These are phyloP conservation scores for Scheffersomyces cryptocercus DNA, from an alignment of 1,139 yeast species.

Conservation along the genomic window DNA sequence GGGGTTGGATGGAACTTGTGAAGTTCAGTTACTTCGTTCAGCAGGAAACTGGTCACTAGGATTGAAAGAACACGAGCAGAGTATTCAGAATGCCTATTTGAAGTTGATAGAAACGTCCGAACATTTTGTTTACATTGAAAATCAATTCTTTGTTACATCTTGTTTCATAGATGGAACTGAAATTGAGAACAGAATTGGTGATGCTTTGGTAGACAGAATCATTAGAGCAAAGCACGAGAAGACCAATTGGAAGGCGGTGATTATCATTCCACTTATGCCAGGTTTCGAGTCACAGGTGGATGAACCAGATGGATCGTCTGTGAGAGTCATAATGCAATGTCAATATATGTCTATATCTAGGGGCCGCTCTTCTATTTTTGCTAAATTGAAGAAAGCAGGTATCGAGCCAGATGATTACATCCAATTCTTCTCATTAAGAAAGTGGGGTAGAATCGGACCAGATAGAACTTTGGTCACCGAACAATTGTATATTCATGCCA, in stretches of 20 bases:
- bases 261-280: slow-evolving; percentile 94
- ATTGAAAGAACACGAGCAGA: slow-evolving; percentile 76
- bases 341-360: slow-evolving; percentile 92
- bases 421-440: slow-evolving; percentile 86
- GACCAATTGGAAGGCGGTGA: slow-evolving; percentile 84
- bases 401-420: slow-evolving; percentile 90
- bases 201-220: slow-evolving; percentile 93
- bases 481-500: slow-evolving; percentile 92
- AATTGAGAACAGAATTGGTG: slow-evolving; percentile 89
- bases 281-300: slow-evolving; percentile 96
- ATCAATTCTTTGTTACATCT: slow-evolving; percentile 89
- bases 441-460: slow-evolving; percentile 93
- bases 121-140: slow-evolving; percentile 91
- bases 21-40: slow-evolving; percentile 84
- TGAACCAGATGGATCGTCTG: slow-evolving; percentile 89
- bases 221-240: slow-evolving; percentile 81
- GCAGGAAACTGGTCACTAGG: slow-evolving; percentile 95
- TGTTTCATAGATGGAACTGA: slow-evolving; percentile 84
- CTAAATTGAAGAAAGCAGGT: slow-evolving; percentile 73
- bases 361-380: slow-evolving; percentile 88
- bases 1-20: slow-evolving; percentile 84
- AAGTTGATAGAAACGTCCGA: slow-evolving; percentile 88
- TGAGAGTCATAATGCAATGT: slow-evolving; percentile 94
- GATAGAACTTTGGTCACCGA: slow-evolving; percentile 77
- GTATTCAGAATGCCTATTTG: slow-evolving; percentile 90